Evolutionary conservation across 1,139 yeast species (phyloP).

Genomic region (Candida glucosophila): DNA sequence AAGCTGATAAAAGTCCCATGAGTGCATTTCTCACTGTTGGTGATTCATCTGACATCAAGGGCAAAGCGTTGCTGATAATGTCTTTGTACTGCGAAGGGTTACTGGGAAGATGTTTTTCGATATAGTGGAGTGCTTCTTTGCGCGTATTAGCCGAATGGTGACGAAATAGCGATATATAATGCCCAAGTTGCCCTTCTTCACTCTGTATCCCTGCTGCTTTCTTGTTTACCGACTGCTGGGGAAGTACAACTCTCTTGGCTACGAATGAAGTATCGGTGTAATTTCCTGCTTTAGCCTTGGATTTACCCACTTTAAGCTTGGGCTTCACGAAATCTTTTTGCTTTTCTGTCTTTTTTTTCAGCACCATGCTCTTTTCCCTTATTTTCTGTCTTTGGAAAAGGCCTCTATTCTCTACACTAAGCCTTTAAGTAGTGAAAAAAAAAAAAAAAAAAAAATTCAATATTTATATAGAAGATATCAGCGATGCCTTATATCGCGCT

Average conservation of each 20-base stretch:
- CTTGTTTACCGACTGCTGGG: conserved; percentile 39
- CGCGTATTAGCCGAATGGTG: conserved; percentile 73
- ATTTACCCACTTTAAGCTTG: conserved; percentile 84
- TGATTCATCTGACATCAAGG: conserved; percentile 55
- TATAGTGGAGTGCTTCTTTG: conserved; percentile 56
- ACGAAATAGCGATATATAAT: conserved; percentile 57
- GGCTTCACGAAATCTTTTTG: conserved; percentile 70
- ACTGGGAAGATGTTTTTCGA: conserved; percentile 39
- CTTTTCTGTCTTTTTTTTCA: conserved; percentile 59
- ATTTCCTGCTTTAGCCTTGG: conserved; percentile 60
- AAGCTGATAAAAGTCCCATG: conserved; percentile 41
- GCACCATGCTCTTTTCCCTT: no score
- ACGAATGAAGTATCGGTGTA: conserved; percentile 80
- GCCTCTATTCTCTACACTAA: no score
- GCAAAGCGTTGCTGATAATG: conserved; percentile 47
- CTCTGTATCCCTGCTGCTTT: conserved; percentile 8
- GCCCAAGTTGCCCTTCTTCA: conserved; percentile 41
- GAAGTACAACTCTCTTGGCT: conserved; percentile 64
- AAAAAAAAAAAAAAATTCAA: no score
- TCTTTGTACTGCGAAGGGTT: conserved; percentile 50
- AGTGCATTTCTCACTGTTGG: conserved; percentile 56
- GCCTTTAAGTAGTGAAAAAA: no score
- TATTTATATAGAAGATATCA: no score
- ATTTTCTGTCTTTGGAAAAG: no score
- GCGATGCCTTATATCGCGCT: no score